A percentile compares a stretch with the other conserved stretches of the same genome.
These are phyloP conservation scores for Phoma sp. DNA, from an alignment of 2,329 filamentous ascomycete species.

Conservation along the genomic window DNA sequence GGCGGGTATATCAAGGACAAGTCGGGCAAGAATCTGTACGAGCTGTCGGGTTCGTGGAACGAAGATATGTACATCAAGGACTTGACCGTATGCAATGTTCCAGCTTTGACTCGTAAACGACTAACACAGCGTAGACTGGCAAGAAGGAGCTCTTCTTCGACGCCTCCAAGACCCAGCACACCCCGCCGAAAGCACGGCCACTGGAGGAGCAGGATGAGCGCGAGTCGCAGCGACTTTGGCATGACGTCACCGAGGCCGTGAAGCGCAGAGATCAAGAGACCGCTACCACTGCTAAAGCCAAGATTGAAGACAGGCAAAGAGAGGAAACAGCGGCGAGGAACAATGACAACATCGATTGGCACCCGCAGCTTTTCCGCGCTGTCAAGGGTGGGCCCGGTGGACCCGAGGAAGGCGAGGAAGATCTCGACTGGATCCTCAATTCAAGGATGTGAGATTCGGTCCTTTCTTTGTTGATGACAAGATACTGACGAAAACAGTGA, in stretches of 20 bases:
- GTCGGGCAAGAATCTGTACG: constrained; percentile 85
- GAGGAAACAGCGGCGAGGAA: constrained; percentile 82
- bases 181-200: constrained; percentile 74
- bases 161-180: constrained; percentile 77
- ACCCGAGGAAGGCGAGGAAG: constrained; percentile 81
- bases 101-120: constrained; percentile 7
- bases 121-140: constrained; percentile 68
- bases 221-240: constrained; percentile 90
- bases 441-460: constrained; percentile 71
- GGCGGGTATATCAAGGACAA: constrained; percentile 88
- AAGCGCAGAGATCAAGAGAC: constrained; percentile 83
- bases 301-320: constrained; percentile 90
- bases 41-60: constrained; percentile 89
- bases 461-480: not conserved
- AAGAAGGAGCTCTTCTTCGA: constrained; percentile 91
- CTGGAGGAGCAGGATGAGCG: constrained; percentile 86
- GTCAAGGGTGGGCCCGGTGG: constrained; percentile 75
- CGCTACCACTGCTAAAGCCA: constrained; percentile 95
- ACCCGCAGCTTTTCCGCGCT: constrained; percentile 80
- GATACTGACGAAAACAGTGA: constrained; percentile 50
- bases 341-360: constrained; percentile 84
- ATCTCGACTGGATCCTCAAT: constrained; percentile 93
- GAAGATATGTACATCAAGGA: constrained; percentile 94
- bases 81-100: constrained; percentile 64
- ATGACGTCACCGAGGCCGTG: constrained; percentile 79